These are phyloP conservation scores for Phytophthora pistaciae DNA, from an alignment of 352 stramenopile species.

Conservation along the genomic window DNA sequence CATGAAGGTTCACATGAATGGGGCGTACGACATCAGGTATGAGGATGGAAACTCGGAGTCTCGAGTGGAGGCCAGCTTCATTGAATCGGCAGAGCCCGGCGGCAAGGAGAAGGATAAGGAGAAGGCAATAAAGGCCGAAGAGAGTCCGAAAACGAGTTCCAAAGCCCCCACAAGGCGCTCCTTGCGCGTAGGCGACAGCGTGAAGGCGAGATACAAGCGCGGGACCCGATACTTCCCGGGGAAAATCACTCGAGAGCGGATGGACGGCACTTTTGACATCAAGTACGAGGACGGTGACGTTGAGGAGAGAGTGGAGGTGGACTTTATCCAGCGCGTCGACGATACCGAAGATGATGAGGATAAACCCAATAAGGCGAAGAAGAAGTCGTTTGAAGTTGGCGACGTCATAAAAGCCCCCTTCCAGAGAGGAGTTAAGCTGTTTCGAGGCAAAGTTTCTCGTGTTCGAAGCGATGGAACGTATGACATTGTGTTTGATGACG, in stretches of 20 bases:
- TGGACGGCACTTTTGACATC: constrained; percentile 59
- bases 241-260: constrained; percentile 43
- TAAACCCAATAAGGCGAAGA: constrained; percentile 39
- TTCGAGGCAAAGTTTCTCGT: constrained; percentile 46
- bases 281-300: constrained; percentile 54
- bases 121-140: constrained; percentile 3
- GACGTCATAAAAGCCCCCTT: constrained; percentile 66
- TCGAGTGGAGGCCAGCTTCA: constrained; percentile 41
- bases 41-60: constrained; percentile 64
- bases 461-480: constrained; percentile 54
- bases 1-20: constrained; percentile 59
- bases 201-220: constrained; percentile 55
- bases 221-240: constrained; percentile 43
- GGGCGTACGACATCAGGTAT: constrained; percentile 74
- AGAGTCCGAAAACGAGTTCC: background rate
- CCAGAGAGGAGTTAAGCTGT: constrained; percentile 50
- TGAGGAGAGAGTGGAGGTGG: constrained; percentile 42
- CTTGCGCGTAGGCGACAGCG: constrained; percentile 29
- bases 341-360: constrained; percentile 18
- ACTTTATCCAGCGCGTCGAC: constrained; percentile 35
- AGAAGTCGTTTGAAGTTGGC: constrained; percentile 33
- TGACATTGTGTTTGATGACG: constrained; percentile 59
- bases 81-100: constrained; percentile 26
- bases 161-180: constrained; percentile 3
- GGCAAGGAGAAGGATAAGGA: constrained; percentile 26